These are phyloP conservation scores for Calonectria henricotiae DNA, from an alignment of 2,329 filamentous ascomycete species.

Conservation along the genomic window DNA sequence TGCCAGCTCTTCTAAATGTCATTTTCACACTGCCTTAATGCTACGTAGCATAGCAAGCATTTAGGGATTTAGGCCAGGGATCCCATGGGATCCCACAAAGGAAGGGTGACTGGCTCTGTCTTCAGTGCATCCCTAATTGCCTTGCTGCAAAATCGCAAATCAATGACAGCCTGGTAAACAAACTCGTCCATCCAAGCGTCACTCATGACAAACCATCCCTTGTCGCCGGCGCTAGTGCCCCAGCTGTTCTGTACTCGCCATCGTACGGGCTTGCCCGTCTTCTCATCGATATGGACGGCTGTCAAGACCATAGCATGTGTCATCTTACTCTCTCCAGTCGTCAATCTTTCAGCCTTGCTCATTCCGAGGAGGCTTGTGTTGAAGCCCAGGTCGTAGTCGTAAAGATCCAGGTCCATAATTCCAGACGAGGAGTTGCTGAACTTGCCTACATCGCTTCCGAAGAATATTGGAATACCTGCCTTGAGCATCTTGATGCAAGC, in stretches of 20 bases:
- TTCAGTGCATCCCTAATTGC: constrained; percentile 80
- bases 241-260: constrained; percentile 94
- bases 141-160: constrained; percentile 77
- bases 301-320: constrained; percentile 95
- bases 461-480: constrained; percentile 87
- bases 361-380: constrained; percentile 82
- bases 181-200: constrained; percentile 87
- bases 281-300: constrained; percentile 82
- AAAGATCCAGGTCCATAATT: constrained; percentile 85
- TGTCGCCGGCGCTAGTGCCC: constrained; percentile 79
- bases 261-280: constrained; percentile 75
- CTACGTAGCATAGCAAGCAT: background rate
- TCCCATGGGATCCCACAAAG: constrained; percentile 88
- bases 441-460: constrained; percentile 90
- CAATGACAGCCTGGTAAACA: constrained; percentile 89
- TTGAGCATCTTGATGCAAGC: constrained; percentile 85
- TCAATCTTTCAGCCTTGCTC: constrained; percentile 82
- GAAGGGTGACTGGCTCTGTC: constrained; percentile 79
- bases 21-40: background rate
- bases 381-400: constrained; percentile 89
- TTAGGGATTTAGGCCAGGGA: constrained; percentile 72
- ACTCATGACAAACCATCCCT: constrained; percentile 93
- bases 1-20: background rate
- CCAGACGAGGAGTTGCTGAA: constrained; percentile 79
- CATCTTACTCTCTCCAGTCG: constrained; percentile 85